A percentile compares a stretch with the other conserved stretches of the same genome.
These are phyloP conservation scores for Zasmidium cellare DNA, from an alignment of 2,329 filamentous ascomycete species.

Conservation along the genomic window DNA sequence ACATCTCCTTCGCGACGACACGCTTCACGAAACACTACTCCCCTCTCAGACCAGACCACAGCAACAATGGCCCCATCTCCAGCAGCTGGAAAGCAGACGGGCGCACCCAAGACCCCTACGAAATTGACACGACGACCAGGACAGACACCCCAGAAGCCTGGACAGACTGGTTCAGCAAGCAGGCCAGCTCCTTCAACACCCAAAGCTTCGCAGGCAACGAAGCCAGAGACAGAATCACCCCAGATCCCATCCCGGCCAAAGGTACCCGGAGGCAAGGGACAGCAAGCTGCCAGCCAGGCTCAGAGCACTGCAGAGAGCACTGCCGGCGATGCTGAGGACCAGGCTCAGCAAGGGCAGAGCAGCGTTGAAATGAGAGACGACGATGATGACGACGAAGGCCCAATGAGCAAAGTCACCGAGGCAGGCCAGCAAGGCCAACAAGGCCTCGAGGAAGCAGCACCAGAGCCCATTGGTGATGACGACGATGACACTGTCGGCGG, in stretches of 20 bases:
- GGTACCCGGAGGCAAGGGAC: slow-evolving; percentile 40
- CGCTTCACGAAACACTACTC: slow-evolving; percentile 30
- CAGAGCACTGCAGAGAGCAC: slow-evolving; percentile 28
- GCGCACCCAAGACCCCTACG: slow-evolving; percentile 51
- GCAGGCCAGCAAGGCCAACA: slow-evolving; percentile 46
- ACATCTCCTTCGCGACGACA: slow-evolving; percentile 39
- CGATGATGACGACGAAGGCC: slow-evolving; percentile 38
- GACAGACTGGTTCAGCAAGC: slow-evolving; percentile 24
- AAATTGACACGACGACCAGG: slow-evolving; percentile 49
- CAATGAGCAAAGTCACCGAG: slow-evolving; percentile 49
- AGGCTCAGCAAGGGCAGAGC: slow-evolving; percentile 36
- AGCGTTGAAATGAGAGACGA: slow-evolving; percentile 39
- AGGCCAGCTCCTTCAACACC: slow-evolving; percentile 30
- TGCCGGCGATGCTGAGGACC: slow-evolving; percentile 37
- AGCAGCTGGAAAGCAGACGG: slow-evolving; percentile 50
- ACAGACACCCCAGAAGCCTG: slow-evolving; percentile 30
- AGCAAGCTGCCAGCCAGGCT: slow-evolving; percentile 33
- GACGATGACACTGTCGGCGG: slow-evolving; percentile 35
- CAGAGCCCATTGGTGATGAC: slow-evolving; percentile 47
- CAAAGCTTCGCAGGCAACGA: slow-evolving; percentile 31
- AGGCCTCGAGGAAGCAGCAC: slow-evolving; percentile 46
- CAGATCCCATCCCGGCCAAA: slow-evolving; percentile 34
- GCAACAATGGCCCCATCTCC: slow-evolving; percentile 51
- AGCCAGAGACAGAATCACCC: slow-evolving; percentile 38
- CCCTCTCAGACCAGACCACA: slow-evolving; percentile 32